phyloP scores from a whole-genome alignment of 1,284 basidiomycete genomes.

The Peniophora sp. region DNA sequence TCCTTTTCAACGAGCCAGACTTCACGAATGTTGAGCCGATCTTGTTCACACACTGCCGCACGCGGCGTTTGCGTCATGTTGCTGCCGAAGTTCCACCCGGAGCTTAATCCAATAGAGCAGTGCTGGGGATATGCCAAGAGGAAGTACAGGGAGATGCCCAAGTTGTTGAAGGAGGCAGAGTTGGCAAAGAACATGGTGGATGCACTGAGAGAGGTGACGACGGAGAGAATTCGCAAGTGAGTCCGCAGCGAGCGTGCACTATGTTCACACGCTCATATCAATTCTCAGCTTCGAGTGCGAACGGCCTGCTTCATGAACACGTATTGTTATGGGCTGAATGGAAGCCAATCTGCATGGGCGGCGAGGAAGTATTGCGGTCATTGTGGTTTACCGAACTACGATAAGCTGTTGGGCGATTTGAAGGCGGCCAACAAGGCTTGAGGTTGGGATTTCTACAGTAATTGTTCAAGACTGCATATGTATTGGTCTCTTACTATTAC shows the following conservation, averaged over 20 bases:
- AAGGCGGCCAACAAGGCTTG: neutral
- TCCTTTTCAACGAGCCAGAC: conserved; percentile 23
- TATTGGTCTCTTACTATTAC: too few relatives aligned
- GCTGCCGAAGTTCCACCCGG: conserved; percentile 21
- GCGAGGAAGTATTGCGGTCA: conserved; percentile 15
- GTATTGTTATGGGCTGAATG: conserved; percentile 13
- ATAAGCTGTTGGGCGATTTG: neutral
- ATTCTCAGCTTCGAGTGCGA: conserved; percentile 7
- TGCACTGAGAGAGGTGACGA: conserved; percentile 10
- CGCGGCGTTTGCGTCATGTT: conserved; percentile 15
- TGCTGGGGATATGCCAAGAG: conserved; percentile 23
- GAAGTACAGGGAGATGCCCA: conserved; percentile 12
- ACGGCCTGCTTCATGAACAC: conserved; percentile 12
- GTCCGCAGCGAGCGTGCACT: conserved; percentile 1
- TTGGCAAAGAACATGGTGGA: conserved; percentile 12
- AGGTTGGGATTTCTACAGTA: too few relatives aligned
- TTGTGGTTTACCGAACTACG: conserved; percentile 9
- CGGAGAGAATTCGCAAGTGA: conserved; percentile 13
- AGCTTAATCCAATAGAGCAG: conserved; percentile 23
- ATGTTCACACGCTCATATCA: neutral
- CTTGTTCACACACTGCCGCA: conserved; percentile 13
- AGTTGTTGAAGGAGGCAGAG: conserved; percentile 14
- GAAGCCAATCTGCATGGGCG: conserved; percentile 16
- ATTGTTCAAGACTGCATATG: too few relatives aligned
- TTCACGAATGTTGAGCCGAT: conserved; percentile 18